A percentile compares a stretch with the other conserved stretches of the same genome.
Evolutionary conservation across 208 protist genomes (phyloP).

Genomic region (Angomonas deanei): DNA sequence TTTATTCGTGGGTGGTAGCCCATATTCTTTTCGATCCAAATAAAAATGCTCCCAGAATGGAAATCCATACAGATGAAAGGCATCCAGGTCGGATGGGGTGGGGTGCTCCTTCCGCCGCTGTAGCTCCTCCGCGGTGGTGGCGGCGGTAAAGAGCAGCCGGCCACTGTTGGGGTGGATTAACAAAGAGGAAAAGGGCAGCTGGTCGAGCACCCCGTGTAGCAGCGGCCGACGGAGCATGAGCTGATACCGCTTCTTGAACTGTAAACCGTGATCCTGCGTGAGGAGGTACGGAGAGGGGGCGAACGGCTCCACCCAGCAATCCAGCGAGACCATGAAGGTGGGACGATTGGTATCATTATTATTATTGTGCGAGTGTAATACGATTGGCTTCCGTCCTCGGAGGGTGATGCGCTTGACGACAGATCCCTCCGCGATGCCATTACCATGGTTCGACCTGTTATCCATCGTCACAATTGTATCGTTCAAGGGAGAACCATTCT

Average conservation of each 20-base stretch:
- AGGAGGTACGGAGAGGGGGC: not conserved
- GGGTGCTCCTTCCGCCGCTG: not conserved
- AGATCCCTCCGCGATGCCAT: constrained; percentile 10
- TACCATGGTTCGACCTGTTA: too few relatives aligned
- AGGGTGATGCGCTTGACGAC: constrained; percentile 22
- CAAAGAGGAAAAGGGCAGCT: constrained; percentile 45
- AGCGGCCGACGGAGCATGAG: constrained; percentile 51
- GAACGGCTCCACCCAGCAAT: constrained; percentile 33
- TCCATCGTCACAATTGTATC: too few relatives aligned
- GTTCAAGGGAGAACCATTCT: too few relatives aligned
- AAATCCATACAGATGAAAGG: not conserved
- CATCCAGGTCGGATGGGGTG: not conserved
- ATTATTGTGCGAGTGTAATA: not conserved
- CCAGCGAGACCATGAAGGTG: constrained; percentile 31
- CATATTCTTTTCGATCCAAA: not conserved
- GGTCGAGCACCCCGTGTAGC: constrained; percentile 54
- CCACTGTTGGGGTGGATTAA: constrained; percentile 58
- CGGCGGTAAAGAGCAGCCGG: constrained; percentile 55
- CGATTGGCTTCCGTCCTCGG: constrained; percentile 19
- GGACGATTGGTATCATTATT: constrained; percentile 1
- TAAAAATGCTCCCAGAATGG: not conserved
- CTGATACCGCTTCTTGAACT: too few relatives aligned
- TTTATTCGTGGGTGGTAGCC: too few relatives aligned
- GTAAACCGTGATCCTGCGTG: not conserved
- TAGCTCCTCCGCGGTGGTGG: constrained; percentile 13